Evolutionary conservation across 805 yeast species (phyloP).

Genomic region (Ogataea thermomethanolica): DNA sequence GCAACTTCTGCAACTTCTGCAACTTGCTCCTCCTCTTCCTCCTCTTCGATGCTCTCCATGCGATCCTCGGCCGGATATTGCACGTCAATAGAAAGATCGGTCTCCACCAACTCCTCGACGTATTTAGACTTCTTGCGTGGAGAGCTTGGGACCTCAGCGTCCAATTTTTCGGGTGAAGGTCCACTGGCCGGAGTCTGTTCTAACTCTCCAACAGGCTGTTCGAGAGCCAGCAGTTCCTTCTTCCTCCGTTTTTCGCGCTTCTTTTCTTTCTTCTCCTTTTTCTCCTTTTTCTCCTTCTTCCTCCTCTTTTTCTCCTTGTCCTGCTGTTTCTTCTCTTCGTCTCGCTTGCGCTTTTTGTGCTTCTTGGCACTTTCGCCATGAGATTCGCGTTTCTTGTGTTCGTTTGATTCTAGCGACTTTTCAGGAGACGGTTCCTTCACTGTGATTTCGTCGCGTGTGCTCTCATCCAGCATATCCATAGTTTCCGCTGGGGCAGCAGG

Average conservation of each 20-base stretch:
- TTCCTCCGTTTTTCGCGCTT: conserved; percentile 6
- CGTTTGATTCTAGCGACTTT: conserved; percentile 12
- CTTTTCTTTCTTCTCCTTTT: conserved; percentile 24
- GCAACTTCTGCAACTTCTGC: conserved; percentile 2
- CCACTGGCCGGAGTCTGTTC: neutral
- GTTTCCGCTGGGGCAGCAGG: neutral
- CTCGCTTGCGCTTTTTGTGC: conserved; percentile 7
- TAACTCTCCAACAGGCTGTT: neutral
- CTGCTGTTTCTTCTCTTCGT: conserved; percentile 1
- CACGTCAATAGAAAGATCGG: neutral
- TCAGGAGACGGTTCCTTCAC: conserved; percentile 14
- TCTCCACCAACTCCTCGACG: conserved; percentile 1
- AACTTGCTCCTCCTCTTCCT: conserved; percentile 2
- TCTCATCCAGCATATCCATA: conserved; percentile 7
- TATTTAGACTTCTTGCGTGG: neutral
- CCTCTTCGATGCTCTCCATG: conserved; percentile 1
- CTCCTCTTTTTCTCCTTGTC: neutral
- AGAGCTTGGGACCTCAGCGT: too few relatives aligned
- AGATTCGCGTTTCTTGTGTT: neutral
- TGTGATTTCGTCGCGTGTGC: conserved; percentile 7
- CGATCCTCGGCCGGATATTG: neutral
- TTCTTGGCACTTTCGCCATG: neutral
- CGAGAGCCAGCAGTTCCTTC: conserved; percentile 1
- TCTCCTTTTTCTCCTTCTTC: conserved; percentile 13
- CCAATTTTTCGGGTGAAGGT: too few relatives aligned